phyloP scores from a whole-genome alignment of 2,329 filamentous ascomycete species.

The Arthroderma sp. region DNA sequence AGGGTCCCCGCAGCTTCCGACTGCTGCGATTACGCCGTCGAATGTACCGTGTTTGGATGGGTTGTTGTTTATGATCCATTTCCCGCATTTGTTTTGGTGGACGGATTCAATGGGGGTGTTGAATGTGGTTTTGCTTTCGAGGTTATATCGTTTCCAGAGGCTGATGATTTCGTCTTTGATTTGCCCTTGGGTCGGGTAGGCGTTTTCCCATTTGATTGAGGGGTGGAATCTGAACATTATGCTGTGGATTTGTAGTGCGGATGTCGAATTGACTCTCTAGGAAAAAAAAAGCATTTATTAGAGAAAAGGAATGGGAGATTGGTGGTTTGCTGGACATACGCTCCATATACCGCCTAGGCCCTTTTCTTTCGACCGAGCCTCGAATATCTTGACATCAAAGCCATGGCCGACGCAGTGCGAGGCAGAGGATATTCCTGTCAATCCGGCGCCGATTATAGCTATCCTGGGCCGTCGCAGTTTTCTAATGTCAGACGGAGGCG shows the following conservation, averaged over 20 bases:
- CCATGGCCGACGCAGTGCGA: conserved; percentile 76
- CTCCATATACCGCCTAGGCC: conserved; percentile 68
- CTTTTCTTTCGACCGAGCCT: conserved; percentile 51
- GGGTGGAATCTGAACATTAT: conserved; percentile 84
- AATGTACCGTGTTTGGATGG: conserved; percentile 56
- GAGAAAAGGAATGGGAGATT: background rate
- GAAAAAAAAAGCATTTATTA: background rate
- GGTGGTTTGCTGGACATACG: conserved; percentile 31
- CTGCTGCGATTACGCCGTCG: conserved; percentile 63
- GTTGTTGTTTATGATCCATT: conserved; percentile 69
- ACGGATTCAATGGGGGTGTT: conserved; percentile 55
- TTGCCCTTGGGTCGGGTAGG: conserved; percentile 65
- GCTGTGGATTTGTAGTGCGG: conserved; percentile 69
- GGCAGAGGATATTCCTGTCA: conserved; percentile 66
- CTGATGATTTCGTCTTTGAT: conserved; percentile 59
- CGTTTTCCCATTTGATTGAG: conserved; percentile 56
- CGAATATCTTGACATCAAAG: conserved; percentile 69
- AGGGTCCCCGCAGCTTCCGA: conserved; percentile 68
- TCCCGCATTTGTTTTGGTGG: conserved; percentile 52
- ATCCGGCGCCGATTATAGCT: conserved; percentile 56
- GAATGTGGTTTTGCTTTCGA: conserved; percentile 60
- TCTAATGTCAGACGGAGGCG: conserved; percentile 37
- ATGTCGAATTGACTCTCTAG: conserved; percentile 67
- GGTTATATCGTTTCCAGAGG: conserved; percentile 62
- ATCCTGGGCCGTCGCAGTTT: conserved; percentile 50